Evolutionary conservation across 2,329 filamentous ascomycete genomes (phyloP).

Genomic region (Penicillium corylophilum): DNA sequence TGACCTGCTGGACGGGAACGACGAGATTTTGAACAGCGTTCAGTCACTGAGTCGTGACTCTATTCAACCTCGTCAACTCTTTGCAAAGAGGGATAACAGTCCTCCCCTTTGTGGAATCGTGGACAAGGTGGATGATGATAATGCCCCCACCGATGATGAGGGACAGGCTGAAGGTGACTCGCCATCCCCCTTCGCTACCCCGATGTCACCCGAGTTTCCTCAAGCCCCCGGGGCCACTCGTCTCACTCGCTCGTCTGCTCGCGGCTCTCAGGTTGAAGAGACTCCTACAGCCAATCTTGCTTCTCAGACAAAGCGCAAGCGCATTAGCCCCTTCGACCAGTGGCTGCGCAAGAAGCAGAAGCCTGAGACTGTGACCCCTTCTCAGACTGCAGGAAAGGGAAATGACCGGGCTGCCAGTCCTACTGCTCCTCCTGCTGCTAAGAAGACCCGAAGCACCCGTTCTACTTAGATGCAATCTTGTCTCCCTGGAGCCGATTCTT

Average conservation of each 20-base stretch:
- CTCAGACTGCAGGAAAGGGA: constrained; percentile 35
- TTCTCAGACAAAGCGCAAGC: constrained; percentile 29
- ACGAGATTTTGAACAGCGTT: constrained; percentile 26
- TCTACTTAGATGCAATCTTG: constrained; percentile 8
- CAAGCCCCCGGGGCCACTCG: constrained; percentile 35
- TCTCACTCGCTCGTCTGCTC: constrained; percentile 33
- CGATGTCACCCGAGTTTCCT: constrained; percentile 12
- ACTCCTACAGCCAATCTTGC: constrained; percentile 21
- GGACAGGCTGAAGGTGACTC: not conserved
- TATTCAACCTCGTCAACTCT: constrained; percentile 62
- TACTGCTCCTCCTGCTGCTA: constrained; percentile 27
- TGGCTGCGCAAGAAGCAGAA: constrained; percentile 42
- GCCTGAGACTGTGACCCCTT: constrained; percentile 18
- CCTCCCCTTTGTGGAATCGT: not conserved
- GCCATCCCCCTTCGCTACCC: constrained; percentile 23
- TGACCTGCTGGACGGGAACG: constrained; percentile 35
- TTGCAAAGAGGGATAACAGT: constrained; percentile 53
- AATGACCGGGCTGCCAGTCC: constrained; percentile 27
- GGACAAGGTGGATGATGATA: not conserved
- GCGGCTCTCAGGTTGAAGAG: constrained; percentile 21
- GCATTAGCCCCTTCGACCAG: constrained; percentile 41
- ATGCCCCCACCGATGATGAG: not conserved
- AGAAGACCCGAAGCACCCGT: constrained; percentile 31
- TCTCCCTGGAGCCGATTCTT: not conserved
- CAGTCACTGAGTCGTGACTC: constrained; percentile 58